Evolutionary conservation across 192 early-diverging fungal species (phyloP).

Genomic region (Kappamyces sp.): DNA sequence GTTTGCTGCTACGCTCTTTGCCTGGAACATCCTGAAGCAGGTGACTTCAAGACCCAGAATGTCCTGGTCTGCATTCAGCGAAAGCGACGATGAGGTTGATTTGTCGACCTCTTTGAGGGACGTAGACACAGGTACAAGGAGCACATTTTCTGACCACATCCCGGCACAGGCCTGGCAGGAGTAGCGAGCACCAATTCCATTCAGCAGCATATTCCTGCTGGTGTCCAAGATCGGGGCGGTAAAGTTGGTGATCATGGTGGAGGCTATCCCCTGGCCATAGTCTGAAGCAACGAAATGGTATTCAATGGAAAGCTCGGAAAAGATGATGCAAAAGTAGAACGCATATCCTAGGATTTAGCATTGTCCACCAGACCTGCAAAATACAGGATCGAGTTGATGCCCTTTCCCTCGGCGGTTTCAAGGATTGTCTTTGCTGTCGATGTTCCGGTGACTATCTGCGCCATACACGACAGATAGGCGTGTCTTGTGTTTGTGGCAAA

Average conservation of each 20-base stretch:
- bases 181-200: not conserved
- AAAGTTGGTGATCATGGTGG: not conserved
- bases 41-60: too few relatives aligned
- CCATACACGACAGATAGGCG: not conserved
- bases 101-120: too few relatives aligned
- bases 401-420: not conserved
- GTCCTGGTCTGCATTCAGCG: too few relatives aligned
- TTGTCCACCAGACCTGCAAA: not conserved
- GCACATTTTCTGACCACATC: not conserved
- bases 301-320: slow-evolving; percentile 3
- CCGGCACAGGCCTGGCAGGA: slow-evolving; percentile 6
- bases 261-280: not conserved
- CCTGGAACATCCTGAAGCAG: too few relatives aligned
- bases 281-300: not conserved
- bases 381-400: slow-evolving; percentile 1
- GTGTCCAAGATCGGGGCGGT: too few relatives aligned
- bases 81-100: too few relatives aligned
- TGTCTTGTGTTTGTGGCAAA: slow-evolving; percentile 2
- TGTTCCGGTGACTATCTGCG: slow-evolving; percentile 9
- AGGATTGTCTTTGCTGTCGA: slow-evolving; percentile 3
- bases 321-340: not conserved
- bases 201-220: not conserved
- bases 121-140: slow-evolving; percentile 1
- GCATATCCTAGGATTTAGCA: not conserved
- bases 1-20: too few relatives aligned